Base-by-base conservation (phyloP, 2,329 filamentous ascomycete species). In the Cadophora luteo-olivacea region DNA sequence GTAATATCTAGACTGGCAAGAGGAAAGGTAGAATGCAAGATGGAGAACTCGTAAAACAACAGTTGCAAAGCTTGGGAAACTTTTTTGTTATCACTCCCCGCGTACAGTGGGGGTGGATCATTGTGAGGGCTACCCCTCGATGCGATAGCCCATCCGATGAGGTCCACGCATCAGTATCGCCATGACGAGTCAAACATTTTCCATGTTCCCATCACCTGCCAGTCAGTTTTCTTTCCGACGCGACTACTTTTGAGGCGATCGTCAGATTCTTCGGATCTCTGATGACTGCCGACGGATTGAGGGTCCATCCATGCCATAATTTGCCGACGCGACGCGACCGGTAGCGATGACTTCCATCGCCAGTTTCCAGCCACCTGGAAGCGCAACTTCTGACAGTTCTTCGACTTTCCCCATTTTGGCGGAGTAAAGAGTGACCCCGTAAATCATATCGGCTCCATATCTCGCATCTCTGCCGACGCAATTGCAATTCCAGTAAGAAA, bases 311-410 rank as follows among this genome's bases (percentile, higher is more conserved):
- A 29, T 54, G 51, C 22, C 24, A 29, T 12, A 16, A 12, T 29
- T 54, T 54, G 51, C 24, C 51, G 51, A 54, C 51, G 24, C 51
- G 51, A 54, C 22, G 51, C 51, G 51, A 54, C 36, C 51, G 9
- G 51, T 1, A 25, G 22, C 24, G 51, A 54, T 24, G 24, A 12
- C 24, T 54, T 54, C 22, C 24, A 38, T 54, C 51, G 24, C 24
- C 8, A 54, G 24, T 29, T 54, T 25, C 51, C 24, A 29, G 24
- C 24, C 24, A 38, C 51, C 9, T 29, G 51, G 24, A 29, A 11
- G 24, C 9, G 24, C 51, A 12, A 14, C 24, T 6, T 54, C 24
- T 54, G 24, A 19, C 24, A 54, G 24, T 14, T 16, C 4, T 32
- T 29, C 36, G 36, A 9, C 8, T 38, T 11, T 38, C 36, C 36